Base-by-base conservation (phyloP, 441 rosid species). In the Isatis lusitanica region DNA sequence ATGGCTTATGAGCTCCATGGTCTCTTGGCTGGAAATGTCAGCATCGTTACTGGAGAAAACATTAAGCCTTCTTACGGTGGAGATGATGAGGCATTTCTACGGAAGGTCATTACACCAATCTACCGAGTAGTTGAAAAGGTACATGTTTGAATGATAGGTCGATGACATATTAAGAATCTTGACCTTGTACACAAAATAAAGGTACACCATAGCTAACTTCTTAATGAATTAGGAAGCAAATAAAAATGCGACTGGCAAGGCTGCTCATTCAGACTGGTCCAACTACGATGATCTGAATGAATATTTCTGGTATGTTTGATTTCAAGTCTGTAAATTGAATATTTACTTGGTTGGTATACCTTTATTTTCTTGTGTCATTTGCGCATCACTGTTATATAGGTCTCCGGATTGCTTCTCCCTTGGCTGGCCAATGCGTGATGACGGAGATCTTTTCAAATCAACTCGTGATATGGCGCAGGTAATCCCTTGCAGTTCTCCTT, bases 401-500 rank as follows among this genome's bases (percentile, higher is more conserved):
- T 87, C 94, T 76, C 51, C 97, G 43, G 93, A 91, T 59, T 96
- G 99, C 88, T 96, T 96, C 82, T 87, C 99, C 78, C 97, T 96
- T 70, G 99, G 98, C 79, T 96, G 99, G 98, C 98, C 99, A 17
- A 96, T 96, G 99, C 98, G 99, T 57, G 99, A 96, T 70, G 97
- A 96, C 80, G 98, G 98, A n/a, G 85, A 85, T 30, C 84, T 96
- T 79, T 96, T 96, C 79, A 93, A 78, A 78, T 90, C 99, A 69
- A 93, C 96, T n/a, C 83, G 83, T 71, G 88, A 86, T 62, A 66
- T 15, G 82, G 78, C 78, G 66, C 80, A 79, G 81, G 91, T 87
- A 73, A 15, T 70, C 28, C 63, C 70, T 42, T 78, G 21, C 59
- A 60, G 47, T 69, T 80, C 16, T 30, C n/a, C 36, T 13, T 43